A percentile compares a stretch with the other conserved stretches of the same genome.
phyloP scores from a whole-genome alignment of 1,284 basidiomycete species.

The Fomitopsis palustris region DNA sequence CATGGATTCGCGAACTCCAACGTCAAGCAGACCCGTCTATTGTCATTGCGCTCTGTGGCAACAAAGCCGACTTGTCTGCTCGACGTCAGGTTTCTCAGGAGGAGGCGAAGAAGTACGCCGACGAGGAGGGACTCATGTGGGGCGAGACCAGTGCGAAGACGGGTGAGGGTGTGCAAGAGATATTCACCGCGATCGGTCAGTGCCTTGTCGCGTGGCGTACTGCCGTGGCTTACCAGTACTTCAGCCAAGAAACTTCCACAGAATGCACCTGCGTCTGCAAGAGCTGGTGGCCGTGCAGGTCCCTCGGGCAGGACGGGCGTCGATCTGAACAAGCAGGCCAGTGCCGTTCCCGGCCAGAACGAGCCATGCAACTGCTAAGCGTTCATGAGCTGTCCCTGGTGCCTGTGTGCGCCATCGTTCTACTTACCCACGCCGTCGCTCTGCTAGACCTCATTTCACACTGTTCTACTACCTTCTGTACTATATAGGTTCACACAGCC shows the following conservation, averaged over 20 bases:
- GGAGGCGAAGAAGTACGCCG: conserved; percentile 90
- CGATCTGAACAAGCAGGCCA: conserved; percentile 68
- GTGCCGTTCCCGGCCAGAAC: conserved; percentile 43
- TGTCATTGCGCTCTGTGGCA: conserved; percentile 93
- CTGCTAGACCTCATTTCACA: conserved; percentile 1
- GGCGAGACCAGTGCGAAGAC: conserved; percentile 95
- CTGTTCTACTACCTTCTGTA: conserved; percentile 5
- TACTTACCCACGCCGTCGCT: background rate
- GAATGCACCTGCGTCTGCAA: conserved; percentile 62
- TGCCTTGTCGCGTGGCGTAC: conserved; percentile 8
- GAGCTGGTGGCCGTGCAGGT: conserved; percentile 46
- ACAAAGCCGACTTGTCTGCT: conserved; percentile 87
- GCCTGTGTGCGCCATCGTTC: background rate
- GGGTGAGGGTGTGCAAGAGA: conserved; percentile 85
- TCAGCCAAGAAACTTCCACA: conserved; percentile 80
- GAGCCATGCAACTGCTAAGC: conserved; percentile 76
- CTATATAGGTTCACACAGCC: background rate
- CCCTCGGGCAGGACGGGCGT: conserved; percentile 56
- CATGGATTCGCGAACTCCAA: conserved; percentile 96
- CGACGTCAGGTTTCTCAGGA: conserved; percentile 81
- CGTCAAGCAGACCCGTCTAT: conserved; percentile 97
- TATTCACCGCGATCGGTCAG: conserved; percentile 86
- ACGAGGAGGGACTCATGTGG: conserved; percentile 95
- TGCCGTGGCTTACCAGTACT: conserved; percentile 2
- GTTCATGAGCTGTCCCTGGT: background rate